A percentile compares a stretch with the other conserved stretches of the same genome.
phyloP scores from a whole-genome alignment of 176 grass and related monocot genomes.

The Eremochloa ophiuroides region DNA sequence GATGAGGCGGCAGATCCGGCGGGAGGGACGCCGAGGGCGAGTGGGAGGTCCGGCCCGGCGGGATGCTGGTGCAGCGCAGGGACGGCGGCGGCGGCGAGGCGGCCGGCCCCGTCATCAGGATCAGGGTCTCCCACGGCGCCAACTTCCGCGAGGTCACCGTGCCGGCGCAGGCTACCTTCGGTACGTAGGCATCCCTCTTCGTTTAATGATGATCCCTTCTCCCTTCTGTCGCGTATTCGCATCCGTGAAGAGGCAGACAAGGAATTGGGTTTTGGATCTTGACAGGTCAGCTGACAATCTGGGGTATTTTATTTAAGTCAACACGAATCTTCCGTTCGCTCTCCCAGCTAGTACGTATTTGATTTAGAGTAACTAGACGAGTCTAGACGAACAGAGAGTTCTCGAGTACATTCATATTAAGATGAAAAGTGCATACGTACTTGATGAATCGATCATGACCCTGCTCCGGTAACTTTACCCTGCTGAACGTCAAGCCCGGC shows the following conservation, averaged over 20 bases:
- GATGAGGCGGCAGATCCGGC: conserved; percentile 37
- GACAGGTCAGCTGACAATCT: conserved; percentile 30
- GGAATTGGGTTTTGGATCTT: conserved; percentile 21
- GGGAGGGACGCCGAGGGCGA: conserved; percentile 40
- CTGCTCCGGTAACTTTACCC: conserved; percentile 18
- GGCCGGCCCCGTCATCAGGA: conserved; percentile 50
- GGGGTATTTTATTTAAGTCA: background rate
- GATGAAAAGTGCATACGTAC: background rate
- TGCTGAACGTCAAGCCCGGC: background rate
- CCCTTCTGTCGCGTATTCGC: background rate
- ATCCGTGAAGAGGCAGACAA: background rate
- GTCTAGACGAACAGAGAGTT: background rate
- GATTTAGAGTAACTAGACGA: background rate
- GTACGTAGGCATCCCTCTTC: conserved; percentile 26
- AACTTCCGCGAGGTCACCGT: conserved; percentile 57
- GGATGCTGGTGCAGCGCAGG: conserved; percentile 91
- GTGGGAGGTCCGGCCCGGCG: conserved; percentile 88
- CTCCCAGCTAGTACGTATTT: background rate
- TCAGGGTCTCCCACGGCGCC: conserved; percentile 72
- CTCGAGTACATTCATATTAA: background rate
- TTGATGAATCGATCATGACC: background rate
- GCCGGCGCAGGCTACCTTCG: conserved; percentile 77
- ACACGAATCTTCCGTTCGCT: background rate
- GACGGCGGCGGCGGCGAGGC: conserved; percentile 55
- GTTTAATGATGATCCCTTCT: background rate